Conservation (phyloP, 331 rosid species). For the Prunus yedoensis region DNA sequence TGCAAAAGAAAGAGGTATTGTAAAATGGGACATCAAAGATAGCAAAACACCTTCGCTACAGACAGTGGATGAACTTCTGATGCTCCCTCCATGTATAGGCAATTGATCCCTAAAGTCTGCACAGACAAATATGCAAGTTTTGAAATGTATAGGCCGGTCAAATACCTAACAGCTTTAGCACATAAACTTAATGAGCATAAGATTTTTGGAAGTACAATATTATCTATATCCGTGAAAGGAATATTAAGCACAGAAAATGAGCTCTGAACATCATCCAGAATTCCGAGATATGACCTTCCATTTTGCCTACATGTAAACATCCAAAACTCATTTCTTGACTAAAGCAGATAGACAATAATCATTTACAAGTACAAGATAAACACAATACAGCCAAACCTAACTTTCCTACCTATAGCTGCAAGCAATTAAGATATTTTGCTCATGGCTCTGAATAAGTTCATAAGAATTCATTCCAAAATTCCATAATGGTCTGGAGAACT, state of each 20-base stretch:
- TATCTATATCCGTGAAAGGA: constrained; percentile 79
- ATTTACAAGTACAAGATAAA: constrained; percentile 11
- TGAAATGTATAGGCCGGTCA: constrained; percentile 7
- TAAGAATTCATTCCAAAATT: constrained; percentile 74
- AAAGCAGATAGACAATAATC: neutral
- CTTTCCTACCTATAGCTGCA: constrained; percentile 79
- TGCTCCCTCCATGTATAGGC: constrained; percentile 85
- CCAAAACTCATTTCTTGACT: constrained; percentile 4
- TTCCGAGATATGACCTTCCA: constrained; percentile 83
- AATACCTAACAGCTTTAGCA: constrained; percentile 10
- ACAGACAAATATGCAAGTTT: constrained; percentile 25
- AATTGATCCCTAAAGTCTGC: constrained; percentile 60
- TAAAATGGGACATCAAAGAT: neutral
- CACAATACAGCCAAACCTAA: neutral
- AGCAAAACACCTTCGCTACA: constrained; percentile 66
- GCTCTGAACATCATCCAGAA: constrained; percentile 61
- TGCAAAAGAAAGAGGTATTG: neutral
- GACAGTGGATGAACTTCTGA: constrained; percentile 72
- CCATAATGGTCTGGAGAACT: constrained; percentile 84
- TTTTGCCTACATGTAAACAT: constrained; percentile 55
- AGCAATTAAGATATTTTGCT: constrained; percentile 53
- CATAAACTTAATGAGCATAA: constrained; percentile 12
- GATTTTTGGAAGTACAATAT: constrained; percentile 54
- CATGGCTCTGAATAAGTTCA: constrained; percentile 52
- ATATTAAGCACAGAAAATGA: constrained; percentile 60